Base-by-base conservation (phyloP, 2,329 filamentous ascomycete genomes). In the Fusarium sp. region DNA sequence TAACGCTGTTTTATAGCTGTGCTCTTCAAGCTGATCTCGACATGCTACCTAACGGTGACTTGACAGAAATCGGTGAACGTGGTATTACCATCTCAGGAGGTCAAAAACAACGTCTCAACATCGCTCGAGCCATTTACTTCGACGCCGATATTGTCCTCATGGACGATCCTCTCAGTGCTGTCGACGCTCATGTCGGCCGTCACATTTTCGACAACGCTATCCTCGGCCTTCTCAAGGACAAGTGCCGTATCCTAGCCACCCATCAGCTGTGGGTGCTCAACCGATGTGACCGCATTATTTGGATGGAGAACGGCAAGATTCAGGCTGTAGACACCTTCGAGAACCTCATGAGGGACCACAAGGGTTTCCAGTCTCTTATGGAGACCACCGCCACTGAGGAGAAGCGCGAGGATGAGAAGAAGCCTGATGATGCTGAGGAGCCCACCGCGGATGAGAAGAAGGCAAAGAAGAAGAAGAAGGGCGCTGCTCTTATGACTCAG, bases 51-150 rank as follows among this genome's bases (percentile, higher is more conserved):
- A 88, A 91, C 57, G 92, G 93, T 15, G 96, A 98, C 72, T 79
- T 86, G 71, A 99, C 95, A 0, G 95, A 98, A 77, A 97, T 98
- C 74, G 96, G 95, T 24, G 96, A 98, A 78, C 89, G 94, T 63
- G 95, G 96, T 52, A 97, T 98, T 74, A 98, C 94, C 1, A 91
- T 98, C 2, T 97, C 94, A 19, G 95, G 96, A 56, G 95, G 95
- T 3, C 95, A 98, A 78, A 97, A 97, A 78, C 95, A 97, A 77
- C 89, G 96, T 12, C 83, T 97, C 69, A 98, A 97, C 75, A 97
- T 98, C 74, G 96, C 96, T 19, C 87, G 96, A 47, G 88, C 89
- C 62, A 90, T 91, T 67, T 85, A 94, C 80, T 91, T 90, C 62
- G 83, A 91, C 63, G 85, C 89, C 12, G 88, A 90, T 57, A 85